Conservation (phyloP, 257 asterid genomes). For the Solanum rostratum region DNA sequence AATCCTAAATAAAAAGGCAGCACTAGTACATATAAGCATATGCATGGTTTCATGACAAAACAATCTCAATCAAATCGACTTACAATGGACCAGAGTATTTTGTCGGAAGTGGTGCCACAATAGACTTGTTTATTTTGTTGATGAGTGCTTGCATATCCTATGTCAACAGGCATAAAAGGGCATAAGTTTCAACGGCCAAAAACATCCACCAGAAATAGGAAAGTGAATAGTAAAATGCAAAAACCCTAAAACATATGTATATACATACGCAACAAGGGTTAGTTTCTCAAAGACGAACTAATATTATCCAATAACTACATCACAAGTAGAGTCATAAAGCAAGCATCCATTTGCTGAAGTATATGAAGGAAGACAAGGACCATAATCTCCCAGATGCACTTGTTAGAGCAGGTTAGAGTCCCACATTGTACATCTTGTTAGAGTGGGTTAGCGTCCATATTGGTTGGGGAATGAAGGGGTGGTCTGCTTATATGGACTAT, state of each 20-base stretch:
- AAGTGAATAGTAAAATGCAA: background rate
- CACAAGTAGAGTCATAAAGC: background rate
- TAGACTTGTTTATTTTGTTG: slow-evolving; percentile 82
- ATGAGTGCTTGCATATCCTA: slow-evolving; percentile 95
- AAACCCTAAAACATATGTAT: background rate
- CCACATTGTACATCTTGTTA: background rate
- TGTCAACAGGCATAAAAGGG: slow-evolving; percentile 9
- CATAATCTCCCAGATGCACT: background rate
- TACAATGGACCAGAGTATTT: slow-evolving; percentile 80
- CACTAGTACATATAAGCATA: background rate
- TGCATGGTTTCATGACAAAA: background rate
- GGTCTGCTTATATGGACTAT: background rate
- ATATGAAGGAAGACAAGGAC: background rate
- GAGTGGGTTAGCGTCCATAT: background rate
- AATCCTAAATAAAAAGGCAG: background rate
- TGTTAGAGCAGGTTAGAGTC: background rate
- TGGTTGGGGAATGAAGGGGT: background rate
- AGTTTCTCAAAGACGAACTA: background rate
- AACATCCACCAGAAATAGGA: slow-evolving; percentile 10
- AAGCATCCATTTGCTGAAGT: background rate
- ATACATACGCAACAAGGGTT: background rate
- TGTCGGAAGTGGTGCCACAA: slow-evolving; percentile 75
- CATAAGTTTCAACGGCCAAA: background rate
- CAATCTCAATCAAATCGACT: slow-evolving; percentile 11
- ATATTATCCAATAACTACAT: background rate